Evolutionary conservation across 2,329 filamentous ascomycete genomes (phyloP).

Genomic region (Salinomyces thailandicus): DNA sequence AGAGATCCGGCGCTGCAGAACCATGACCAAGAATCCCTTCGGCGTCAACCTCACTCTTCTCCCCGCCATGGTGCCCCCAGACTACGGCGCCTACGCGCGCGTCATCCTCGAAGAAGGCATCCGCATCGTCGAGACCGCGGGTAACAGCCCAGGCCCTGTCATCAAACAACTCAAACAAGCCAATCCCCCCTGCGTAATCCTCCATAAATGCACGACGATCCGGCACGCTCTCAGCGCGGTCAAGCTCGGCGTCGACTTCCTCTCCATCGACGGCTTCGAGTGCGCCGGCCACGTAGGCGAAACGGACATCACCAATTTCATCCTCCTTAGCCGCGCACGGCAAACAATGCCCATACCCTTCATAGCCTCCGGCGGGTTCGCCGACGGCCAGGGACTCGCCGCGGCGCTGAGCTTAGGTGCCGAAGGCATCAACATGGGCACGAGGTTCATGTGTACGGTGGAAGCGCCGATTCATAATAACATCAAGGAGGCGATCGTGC

Average conservation of each 20-base stretch:
- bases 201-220: conserved; percentile 98
- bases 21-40: conserved; percentile 70
- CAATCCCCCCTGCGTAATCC: conserved; percentile 53
- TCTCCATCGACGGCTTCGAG: conserved; percentile 95
- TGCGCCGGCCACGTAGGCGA: conserved; percentile 87
- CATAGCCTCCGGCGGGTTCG: conserved; percentile 91
- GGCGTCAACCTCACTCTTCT: conserved; percentile 93
- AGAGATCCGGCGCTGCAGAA: conserved; percentile 80
- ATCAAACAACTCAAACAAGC: conserved; percentile 80
- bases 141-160: conserved; percentile 80
- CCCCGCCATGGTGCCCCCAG: conserved; percentile 76
- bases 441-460: conserved; percentile 90
- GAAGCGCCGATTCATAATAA: conserved; percentile 88
- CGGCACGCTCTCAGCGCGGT: conserved; percentile 82
- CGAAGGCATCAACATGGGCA: conserved; percentile 97
- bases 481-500: conserved; percentile 87
- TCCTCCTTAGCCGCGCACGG: conserved; percentile 72
- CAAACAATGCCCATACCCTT: conserved; percentile 81
- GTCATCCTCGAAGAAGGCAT: conserved; percentile 90
- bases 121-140: conserved; percentile 83
- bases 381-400: conserved; percentile 84
- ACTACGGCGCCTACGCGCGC: conserved; percentile 86
- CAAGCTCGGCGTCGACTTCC: conserved; percentile 91
- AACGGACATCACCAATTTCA: conserved; percentile 81
- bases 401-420: conserved; percentile 84